Percentiles rank a stretch among this genome's conserved stretches.
These are phyloP conservation scores for Drechmeria coniospora DNA, from an alignment of 2,329 filamentous ascomycete genomes.

Conservation along the genomic window DNA sequence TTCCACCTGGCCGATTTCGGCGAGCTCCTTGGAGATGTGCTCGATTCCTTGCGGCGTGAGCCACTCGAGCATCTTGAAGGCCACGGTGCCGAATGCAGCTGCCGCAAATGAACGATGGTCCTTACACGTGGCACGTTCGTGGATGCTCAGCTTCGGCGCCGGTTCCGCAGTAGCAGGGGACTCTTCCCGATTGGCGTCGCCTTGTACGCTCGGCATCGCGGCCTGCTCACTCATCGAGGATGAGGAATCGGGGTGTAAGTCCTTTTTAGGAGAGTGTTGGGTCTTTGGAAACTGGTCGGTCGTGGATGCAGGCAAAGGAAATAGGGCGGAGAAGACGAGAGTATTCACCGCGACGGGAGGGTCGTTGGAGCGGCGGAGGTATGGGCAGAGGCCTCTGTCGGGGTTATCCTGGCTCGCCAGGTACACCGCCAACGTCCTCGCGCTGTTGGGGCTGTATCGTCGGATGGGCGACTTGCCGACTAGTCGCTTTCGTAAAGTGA, in stretches of 20 bases:
- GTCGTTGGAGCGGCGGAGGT: slow-evolving; percentile 25
- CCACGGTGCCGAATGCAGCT: slow-evolving; percentile 48
- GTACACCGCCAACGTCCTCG: slow-evolving; percentile 64
- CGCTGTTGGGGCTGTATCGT: slow-evolving; percentile 67
- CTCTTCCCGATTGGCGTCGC: not conserved
- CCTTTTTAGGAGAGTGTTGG: too few relatives aligned
- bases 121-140: slow-evolving; percentile 32
- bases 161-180: not conserved
- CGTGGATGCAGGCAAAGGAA: too few relatives aligned
- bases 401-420: slow-evolving; percentile 69
- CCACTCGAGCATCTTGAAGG: slow-evolving; percentile 58
- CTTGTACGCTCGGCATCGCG: not conserved
- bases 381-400: slow-evolving; percentile 50
- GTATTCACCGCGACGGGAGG: slow-evolving; percentile 30
- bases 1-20: slow-evolving; percentile 5
- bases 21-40: slow-evolving; percentile 26
- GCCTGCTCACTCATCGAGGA: slow-evolving; percentile 1
- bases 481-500: slow-evolving; percentile 57
- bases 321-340: slow-evolving; percentile 25
- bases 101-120: slow-evolving; percentile 46
- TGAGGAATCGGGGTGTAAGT: not conserved
- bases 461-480: slow-evolving; percentile 54
- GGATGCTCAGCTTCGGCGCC: slow-evolving; percentile 19
- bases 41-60: slow-evolving; percentile 43
- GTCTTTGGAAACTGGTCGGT: too few relatives aligned